These are phyloP conservation scores for Bryum argenteum DNA, from an alignment of 225 moss, liverwort and hornwort species.

Conservation along the genomic window DNA sequence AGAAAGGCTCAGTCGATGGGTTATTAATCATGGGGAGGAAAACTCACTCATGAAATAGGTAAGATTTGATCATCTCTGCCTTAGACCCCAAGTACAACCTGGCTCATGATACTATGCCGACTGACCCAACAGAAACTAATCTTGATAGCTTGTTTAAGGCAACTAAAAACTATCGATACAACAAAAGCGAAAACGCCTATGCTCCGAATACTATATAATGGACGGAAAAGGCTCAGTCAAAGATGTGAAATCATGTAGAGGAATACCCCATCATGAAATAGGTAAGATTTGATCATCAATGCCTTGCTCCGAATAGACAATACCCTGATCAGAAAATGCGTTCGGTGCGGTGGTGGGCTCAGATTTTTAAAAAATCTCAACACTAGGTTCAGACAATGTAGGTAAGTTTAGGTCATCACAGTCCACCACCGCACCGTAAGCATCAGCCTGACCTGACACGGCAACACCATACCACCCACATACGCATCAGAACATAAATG, in stretches of 20 bases:
- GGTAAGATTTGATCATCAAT: slow-evolving; percentile 38
- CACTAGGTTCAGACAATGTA: slow-evolving; percentile 48
- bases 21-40: slow-evolving; percentile 24
- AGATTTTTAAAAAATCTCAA: slow-evolving; percentile 26
- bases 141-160: no score
- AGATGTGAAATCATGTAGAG: slow-evolving; percentile 24
- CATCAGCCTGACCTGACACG: background rate
- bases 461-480: background rate
- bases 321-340: background rate
- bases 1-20: slow-evolving; percentile 28
- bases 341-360: slow-evolving; percentile 27
- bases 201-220: no score
- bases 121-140: background rate
- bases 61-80: slow-evolving; percentile 44
- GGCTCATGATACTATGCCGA: background rate
- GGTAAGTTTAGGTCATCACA: slow-evolving; percentile 39
- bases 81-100: background rate
- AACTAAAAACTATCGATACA: background rate
- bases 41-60: slow-evolving; percentile 44
- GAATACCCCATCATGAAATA: slow-evolving; percentile 38
- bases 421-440: slow-evolving; percentile 33
- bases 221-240: slow-evolving; percentile 29
- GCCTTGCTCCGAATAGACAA: background rate
- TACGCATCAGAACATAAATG: background rate
- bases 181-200: no score